phyloP scores from a whole-genome alignment of 2,329 filamentous ascomycete species.

The Didymella pomorum region DNA sequence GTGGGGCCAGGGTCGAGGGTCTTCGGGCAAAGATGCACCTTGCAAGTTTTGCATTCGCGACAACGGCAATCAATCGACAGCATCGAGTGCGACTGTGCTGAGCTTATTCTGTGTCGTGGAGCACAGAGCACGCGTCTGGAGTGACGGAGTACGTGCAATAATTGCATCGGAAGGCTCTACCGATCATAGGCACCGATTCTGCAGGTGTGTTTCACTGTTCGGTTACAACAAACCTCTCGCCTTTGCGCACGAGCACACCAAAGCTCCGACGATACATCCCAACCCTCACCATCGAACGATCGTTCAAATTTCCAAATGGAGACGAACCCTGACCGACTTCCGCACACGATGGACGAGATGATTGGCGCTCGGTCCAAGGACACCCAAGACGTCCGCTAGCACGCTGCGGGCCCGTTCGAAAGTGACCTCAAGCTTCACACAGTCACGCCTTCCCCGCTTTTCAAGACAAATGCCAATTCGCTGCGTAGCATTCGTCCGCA shows the following conservation, averaged over 20 bases:
- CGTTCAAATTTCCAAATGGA: constrained; percentile 22
- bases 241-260: neutral
- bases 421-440: constrained; percentile 1
- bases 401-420: constrained; percentile 1
- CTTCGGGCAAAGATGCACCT: neutral
- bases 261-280: neutral
- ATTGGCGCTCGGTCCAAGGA: constrained; percentile 16
- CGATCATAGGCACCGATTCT: neutral
- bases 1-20: constrained; percentile 2
- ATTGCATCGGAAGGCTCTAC: neutral
- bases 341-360: neutral
- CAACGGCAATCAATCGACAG: neutral
- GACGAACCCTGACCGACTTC: neutral
- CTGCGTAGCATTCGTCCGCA: too few species aligned
- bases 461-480: constrained; percentile 5
- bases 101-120: neutral
- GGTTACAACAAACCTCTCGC: neutral
- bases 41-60: neutral
- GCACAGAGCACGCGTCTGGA: neutral
- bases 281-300: neutral
- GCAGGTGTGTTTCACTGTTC: neutral
- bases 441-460: constrained; percentile 16
- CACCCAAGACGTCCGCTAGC: constrained; percentile 15
- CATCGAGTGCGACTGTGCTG: neutral
- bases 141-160: neutral